A percentile compares a stretch with the other conserved stretches of the same genome.
These are phyloP conservation scores for Zalaria obscura DNA, from an alignment of 2,329 filamentous ascomycete genomes.

Conservation along the genomic window DNA sequence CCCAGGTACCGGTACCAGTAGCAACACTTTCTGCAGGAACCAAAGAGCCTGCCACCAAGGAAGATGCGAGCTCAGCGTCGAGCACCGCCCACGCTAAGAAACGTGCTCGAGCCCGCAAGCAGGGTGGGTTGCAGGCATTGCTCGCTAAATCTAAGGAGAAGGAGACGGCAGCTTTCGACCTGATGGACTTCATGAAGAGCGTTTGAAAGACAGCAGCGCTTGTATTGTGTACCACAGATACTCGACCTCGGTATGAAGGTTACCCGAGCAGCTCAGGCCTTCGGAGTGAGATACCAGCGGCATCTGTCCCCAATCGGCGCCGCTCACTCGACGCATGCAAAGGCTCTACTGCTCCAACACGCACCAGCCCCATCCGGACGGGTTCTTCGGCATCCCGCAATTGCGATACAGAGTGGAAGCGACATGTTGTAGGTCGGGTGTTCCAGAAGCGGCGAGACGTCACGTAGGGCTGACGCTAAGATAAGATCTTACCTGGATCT, in stretches of 20 bases:
- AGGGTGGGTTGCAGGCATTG: slow-evolving; percentile 38
- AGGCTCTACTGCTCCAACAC: no score
- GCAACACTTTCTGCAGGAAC: background rate
- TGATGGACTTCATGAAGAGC: slow-evolving; percentile 40
- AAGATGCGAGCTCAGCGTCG: background rate
- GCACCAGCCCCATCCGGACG: no score
- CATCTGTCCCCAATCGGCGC: no score
- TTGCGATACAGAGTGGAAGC: no score
- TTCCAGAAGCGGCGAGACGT: background rate
- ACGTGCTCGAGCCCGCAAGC: slow-evolving; percentile 39
- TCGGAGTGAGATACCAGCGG: no score
- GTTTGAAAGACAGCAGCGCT: slow-evolving; percentile 4
- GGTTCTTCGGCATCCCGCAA: no score
- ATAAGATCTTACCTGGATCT: background rate
- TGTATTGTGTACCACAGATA: no score
- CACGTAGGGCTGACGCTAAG: background rate
- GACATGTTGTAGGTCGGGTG: no score
- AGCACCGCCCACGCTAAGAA: slow-evolving; percentile 26
- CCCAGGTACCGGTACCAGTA: no score
- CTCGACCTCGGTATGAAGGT: no score
- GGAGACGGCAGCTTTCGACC: slow-evolving; percentile 23
- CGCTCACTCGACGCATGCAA: background rate
- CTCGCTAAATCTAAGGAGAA: slow-evolving; percentile 31
- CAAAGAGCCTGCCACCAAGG: slow-evolving; percentile 16
- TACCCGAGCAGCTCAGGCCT: no score